These are phyloP conservation scores for Canavalia ensiformis DNA, from an alignment of 306 rosid species.

Conservation along the genomic window DNA sequence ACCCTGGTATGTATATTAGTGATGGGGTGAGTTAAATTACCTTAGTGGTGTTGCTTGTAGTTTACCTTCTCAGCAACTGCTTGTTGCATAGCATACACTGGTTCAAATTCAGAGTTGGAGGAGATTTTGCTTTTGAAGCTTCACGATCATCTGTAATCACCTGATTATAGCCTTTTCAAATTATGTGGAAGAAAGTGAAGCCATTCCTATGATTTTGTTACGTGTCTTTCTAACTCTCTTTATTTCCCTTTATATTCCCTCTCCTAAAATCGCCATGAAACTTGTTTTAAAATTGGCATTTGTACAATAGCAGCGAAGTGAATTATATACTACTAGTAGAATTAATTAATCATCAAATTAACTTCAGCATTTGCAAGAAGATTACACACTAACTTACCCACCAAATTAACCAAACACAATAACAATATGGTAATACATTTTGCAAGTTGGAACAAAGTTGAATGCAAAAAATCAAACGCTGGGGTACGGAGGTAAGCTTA, in stretches of 20 bases:
- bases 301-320: neutral
- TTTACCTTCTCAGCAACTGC: conserved; percentile 49
- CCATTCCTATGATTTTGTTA: conserved; percentile 18
- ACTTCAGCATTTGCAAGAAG: neutral
- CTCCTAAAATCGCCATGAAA: neutral
- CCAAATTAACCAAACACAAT: neutral
- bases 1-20: conserved; percentile 58
- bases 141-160: conserved; percentile 18
- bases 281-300: neutral
- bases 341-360: neutral
- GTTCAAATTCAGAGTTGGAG: conserved; percentile 39
- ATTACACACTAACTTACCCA: neutral
- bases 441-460: neutral
- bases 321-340: neutral
- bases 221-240: neutral
- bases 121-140: conserved; percentile 43
- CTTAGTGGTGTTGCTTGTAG: conserved; percentile 26
- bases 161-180: neutral
- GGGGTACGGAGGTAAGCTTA: neutral
- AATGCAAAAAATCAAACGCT: neutral
- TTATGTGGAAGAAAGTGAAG: conserved; percentile 32
- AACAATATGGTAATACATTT: neutral
- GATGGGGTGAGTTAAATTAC: conserved; percentile 49
- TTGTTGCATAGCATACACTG: conserved; percentile 41
- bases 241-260: neutral